A percentile compares a stretch with the other conserved stretches of the same genome.
Evolutionary conservation across 306 rosid species (phyloP).

Genomic region (Fragaria ananassa): DNA sequence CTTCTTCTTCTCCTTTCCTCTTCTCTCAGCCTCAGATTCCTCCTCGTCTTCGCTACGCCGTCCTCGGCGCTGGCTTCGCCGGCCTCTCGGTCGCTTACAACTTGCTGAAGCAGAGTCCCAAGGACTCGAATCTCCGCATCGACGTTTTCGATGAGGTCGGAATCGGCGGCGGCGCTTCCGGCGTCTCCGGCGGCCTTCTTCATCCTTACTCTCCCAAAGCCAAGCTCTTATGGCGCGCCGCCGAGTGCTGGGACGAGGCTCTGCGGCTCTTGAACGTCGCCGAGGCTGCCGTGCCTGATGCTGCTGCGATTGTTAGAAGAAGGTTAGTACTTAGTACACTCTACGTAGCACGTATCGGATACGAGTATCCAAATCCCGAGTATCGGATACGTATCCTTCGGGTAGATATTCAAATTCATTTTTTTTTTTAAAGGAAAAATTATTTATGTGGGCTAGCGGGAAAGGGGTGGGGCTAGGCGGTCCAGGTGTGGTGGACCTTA

Average conservation of each 20-base stretch:
- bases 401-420: too few species aligned
- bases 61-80: constrained; percentile 97
- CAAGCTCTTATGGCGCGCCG: constrained; percentile 77
- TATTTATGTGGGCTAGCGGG: too few species aligned
- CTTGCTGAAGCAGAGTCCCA: constrained; percentile 63
- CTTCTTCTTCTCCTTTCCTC: background rate
- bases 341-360: too few species aligned
- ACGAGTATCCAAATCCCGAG: too few species aligned
- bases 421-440: too few species aligned
- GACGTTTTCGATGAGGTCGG: constrained; percentile 83
- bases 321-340: constrained; percentile 30
- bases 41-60: constrained; percentile 50
- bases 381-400: too few species aligned
- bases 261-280: constrained; percentile 65
- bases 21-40: background rate
- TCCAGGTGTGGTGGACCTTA: too few species aligned
- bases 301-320: constrained; percentile 40
- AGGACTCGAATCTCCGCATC: constrained; percentile 50
- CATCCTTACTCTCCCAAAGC: constrained; percentile 97
- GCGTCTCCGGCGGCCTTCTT: constrained; percentile 84
- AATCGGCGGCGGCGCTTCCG: constrained; percentile 91
- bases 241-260: constrained; percentile 84
- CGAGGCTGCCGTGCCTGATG: constrained; percentile 46
- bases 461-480: too few species aligned
- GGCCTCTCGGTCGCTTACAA: constrained; percentile 89